A percentile compares a stretch with the other conserved stretches of the same genome.
Evolutionary conservation across 1,284 basidiomycete genomes (phyloP).

Genomic region (Sanguinoderma infundibulare): DNA sequence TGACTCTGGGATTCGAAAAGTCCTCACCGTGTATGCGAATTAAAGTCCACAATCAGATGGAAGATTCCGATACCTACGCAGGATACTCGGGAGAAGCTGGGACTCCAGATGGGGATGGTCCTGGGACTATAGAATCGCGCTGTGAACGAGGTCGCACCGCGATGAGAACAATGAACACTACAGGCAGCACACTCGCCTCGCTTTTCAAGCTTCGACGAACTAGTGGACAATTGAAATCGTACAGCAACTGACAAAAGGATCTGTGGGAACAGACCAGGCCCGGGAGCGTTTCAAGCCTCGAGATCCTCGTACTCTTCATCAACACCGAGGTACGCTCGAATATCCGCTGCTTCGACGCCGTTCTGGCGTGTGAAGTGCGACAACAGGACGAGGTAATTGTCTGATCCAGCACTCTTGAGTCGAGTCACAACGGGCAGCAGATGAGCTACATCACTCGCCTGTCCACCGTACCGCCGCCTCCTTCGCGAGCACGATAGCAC

Average conservation of each 20-base stretch:
- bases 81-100: too few relatives aligned
- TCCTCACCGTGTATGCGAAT: too few relatives aligned
- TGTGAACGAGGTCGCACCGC: too few relatives aligned
- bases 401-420: constrained; percentile 12
- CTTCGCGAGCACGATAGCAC: constrained; percentile 73
- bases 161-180: too few relatives aligned
- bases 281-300: constrained; percentile 7
- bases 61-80: too few relatives aligned
- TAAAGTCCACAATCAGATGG: too few relatives aligned
- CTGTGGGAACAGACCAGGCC: too few relatives aligned
- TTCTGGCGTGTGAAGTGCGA: constrained; percentile 68
- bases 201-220: not conserved
- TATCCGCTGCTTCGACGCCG: constrained; percentile 57
- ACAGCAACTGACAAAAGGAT: not conserved
- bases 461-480: constrained; percentile 87
- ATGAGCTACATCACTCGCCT: constrained; percentile 53
- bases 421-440: not conserved
- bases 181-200: too few relatives aligned
- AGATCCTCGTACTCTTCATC: constrained; percentile 79
- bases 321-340: constrained; percentile 67
- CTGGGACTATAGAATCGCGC: too few relatives aligned
- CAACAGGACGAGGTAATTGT: constrained; percentile 51
- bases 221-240: not conserved
- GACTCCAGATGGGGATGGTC: too few relatives aligned
- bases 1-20: too few relatives aligned